Conservation (phyloP, 306 rosid genomes). For the Myrica gale region DNA sequence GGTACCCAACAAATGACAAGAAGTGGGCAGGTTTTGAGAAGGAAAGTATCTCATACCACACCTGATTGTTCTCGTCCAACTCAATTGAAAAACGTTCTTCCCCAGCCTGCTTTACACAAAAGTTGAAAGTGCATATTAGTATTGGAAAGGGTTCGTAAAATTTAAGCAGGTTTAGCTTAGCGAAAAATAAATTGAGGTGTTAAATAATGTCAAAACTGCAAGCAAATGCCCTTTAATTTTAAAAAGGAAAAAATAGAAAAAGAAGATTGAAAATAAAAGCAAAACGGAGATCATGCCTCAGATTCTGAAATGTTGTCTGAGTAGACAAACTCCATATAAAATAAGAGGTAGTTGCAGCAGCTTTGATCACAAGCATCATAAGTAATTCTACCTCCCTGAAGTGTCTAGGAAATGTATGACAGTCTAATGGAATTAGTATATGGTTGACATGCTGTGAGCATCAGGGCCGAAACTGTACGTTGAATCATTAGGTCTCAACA, state of each 20-base stretch:
- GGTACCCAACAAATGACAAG: conserved; percentile 73
- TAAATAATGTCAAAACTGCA: not conserved
- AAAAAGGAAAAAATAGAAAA: not conserved
- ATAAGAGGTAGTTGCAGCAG: not conserved
- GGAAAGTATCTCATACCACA: conserved; percentile 92
- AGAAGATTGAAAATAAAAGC: too few species aligned
- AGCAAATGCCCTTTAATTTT: not conserved
- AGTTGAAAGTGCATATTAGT: not conserved
- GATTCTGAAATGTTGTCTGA: not conserved
- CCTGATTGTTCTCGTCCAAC: conserved; percentile 79
- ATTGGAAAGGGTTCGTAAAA: not conserved
- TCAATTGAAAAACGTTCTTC: conserved; percentile 87
- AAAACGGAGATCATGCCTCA: not conserved
- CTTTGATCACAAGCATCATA: not conserved
- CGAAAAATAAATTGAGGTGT: conserved; percentile 1
- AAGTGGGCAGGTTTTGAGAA: conserved; percentile 82
- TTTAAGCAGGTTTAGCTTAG: conserved; percentile 2
- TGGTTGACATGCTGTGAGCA: not conserved
- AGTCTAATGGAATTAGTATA: not conserved
- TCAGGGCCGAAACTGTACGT: not conserved
- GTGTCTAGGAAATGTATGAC: not conserved
- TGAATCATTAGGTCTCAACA: not conserved
- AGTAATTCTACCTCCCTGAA: not conserved
- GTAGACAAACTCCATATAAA: not conserved
- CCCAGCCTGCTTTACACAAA: conserved; percentile 63